Base-by-base conservation (phyloP, 2,329 filamentous ascomycete species). In the Akanthomyces muscarius region DNA sequence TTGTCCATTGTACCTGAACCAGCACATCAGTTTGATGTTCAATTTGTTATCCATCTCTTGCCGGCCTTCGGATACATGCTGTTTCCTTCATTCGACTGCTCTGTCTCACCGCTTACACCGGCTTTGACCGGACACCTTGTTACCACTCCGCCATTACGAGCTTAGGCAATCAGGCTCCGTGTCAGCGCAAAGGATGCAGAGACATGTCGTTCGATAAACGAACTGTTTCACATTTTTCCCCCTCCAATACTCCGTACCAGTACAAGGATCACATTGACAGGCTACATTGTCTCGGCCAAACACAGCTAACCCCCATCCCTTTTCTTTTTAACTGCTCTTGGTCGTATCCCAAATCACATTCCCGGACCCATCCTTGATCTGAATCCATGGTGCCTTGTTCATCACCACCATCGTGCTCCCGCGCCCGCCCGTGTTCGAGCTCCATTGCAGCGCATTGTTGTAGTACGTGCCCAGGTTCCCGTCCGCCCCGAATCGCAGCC, bases 261-360 rank as follows among this genome's bases (percentile, higher is more conserved):
- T n/a, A n/a, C 28, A 30, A 6, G 28, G 6, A 30, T 30, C 28
- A 30, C 6, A 30, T 30, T 30, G 28, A 30, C 28, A 6, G 6
- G 28, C 28, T 30, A 3, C 28, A 23, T 11, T 48, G 28, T 21
- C 42, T 36, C 41, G 18, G 28, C 25, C 16, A 16, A 5, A 8
- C 30, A 5, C 28, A 30, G 4, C 5, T 36, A 21, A 6, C 3
- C 21, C 3, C 30, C 50, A 30, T 8, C n/a, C 5, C 33, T 23
- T 16, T 10, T 14, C 13, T 38, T 25, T 10, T 10, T 51, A 65
- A 36, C 36, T 61, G 28, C 57, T 62, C 59, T 67, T 59, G 23
- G 64, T 66, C 4, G 66, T 67, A 23, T 67, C 66, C 66, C 65
- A 67, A 28, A 67, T 64, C 28, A 66, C 66, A 48, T 61, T 59